Evolutionary conservation across 1,284 basidiomycete genomes (phyloP), one percentile per base, ranked within the genome.

Genomic region (Melampsora americana): DNA sequence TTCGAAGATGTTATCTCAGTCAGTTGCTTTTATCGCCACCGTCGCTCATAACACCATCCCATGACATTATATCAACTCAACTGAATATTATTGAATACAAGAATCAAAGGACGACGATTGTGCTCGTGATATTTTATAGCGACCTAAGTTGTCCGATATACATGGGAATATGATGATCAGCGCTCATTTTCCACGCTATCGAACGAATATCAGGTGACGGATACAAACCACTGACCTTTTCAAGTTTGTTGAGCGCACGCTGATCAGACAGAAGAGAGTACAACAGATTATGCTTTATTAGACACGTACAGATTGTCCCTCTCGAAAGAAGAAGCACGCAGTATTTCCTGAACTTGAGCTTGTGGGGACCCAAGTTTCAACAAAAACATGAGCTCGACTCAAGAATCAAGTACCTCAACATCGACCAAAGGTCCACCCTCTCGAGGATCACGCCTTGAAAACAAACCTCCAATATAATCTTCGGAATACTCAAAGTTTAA

Each of bases 21-120:
- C 32, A 39, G 2, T 48, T 46, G 5, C 14, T 62, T 14, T 6
- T 20, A 23, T 23, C 16, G 11, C 30, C 20, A 18, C 35, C 11
- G 11, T 61, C 23, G 39, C 53, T 20, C 50, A 35, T 28, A 7
- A 32, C 23, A 48, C 9, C n/a, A 30, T 35, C 20, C 7, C 16
- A 44, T 2, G 6, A 61, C 48, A 39, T 46, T 23, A 23, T 53
- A 20, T 60, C 20, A 7, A 69, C 66, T 64, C 30, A 61, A 76
- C 73, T 76, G 73, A 30, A 76, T 76, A 32, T 76, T 76, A 56
- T 76, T 76, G 20, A 76, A 69, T 26, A 76, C 60, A 28, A 76
- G 32, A 30, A 76, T 42, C 42, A 76, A 44, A 20, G 73, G 73
- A 30, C 66, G 65, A 39, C 44, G n/a, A 23, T 68, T 48, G 35